These are phyloP conservation scores for Leishmania major DNA, from an alignment of 208 protist species.

Conservation along the genomic window DNA sequence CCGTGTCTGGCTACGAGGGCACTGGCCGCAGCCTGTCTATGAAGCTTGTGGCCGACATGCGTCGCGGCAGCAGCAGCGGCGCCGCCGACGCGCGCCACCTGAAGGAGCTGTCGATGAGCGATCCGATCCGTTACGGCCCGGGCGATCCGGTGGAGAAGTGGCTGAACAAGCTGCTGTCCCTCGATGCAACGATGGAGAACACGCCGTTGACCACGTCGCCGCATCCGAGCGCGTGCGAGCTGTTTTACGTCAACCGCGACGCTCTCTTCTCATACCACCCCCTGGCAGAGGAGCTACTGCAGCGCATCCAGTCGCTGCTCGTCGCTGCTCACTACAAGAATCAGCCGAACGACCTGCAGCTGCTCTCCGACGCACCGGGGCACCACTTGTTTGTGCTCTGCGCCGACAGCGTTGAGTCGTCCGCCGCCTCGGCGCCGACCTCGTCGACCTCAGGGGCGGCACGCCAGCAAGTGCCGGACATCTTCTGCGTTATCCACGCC, in stretches of 20 bases:
- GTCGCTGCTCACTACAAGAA: slow-evolving; percentile 99
- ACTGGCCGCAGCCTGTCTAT: slow-evolving; percentile 99
- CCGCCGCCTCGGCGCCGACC: slow-evolving; percentile 45
- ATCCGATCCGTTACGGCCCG: slow-evolving; percentile 98
- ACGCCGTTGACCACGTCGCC: slow-evolving; percentile 66
- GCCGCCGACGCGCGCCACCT: slow-evolving; percentile 62
- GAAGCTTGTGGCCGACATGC: slow-evolving; percentile 99
- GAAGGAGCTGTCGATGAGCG: slow-evolving; percentile 94
- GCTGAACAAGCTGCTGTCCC: slow-evolving; percentile 98
- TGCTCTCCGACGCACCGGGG: slow-evolving; percentile 99
- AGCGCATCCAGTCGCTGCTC: slow-evolving; percentile 96
- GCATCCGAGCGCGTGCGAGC: slow-evolving; percentile 96
- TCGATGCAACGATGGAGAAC: slow-evolving; percentile 92
- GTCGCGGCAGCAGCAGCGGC: slow-evolving; percentile 58
- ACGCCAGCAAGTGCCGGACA: slow-evolving; percentile 89
- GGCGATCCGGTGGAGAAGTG: slow-evolving; percentile 97
- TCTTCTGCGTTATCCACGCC: slow-evolving; percentile 98
- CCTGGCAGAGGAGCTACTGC: slow-evolving; percentile 92
- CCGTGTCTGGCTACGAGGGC: slow-evolving; percentile 99
- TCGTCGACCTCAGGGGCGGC: slow-evolving; percentile 25
- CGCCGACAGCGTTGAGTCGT: slow-evolving; percentile 48
- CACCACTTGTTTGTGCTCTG: slow-evolving; percentile 99
- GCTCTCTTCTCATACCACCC: slow-evolving; percentile 99
- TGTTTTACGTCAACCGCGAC: slow-evolving; percentile 99
- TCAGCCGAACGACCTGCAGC: slow-evolving; percentile 99